Base-by-base conservation (phyloP, 805 yeast genomes). In the Debaryomyces castellii region DNA sequence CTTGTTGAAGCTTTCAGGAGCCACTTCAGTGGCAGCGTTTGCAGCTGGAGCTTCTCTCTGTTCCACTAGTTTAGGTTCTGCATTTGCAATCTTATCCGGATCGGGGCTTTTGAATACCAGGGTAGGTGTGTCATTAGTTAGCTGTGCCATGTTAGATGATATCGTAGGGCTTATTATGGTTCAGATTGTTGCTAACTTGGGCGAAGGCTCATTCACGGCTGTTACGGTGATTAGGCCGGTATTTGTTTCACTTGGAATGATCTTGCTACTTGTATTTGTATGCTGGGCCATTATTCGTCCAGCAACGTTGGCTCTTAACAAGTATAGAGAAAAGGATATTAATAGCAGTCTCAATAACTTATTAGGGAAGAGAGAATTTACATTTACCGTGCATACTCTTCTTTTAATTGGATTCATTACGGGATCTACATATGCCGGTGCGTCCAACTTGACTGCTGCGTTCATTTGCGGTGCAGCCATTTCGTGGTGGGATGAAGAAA, bases 41-140 rank as follows among this genome's bases (percentile, higher is more conserved):
- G 28, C 46, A 7, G 41, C 46, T 5, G 46, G 46, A n/a, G 46
- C 46, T 32, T 44, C 46, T 6, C 25, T 43, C 11, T 37, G 46
- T 23, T 43, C 46, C 23, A 43, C 46, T 18, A 43, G 46, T 18
- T 43, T 43, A 14, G 46, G 46, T 11, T 21, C 46, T 14, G 37
- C 46, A 27, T 39, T 43, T 20, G 28, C 46, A 5, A 24, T 43
- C 5, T 43, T 43, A 39, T 43, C 41, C 4, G 18, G 24, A 6
- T 40, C 51, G 17, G 21, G 40, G 9, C 24, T 44, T 27, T 18
- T 21, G 33, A 24, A 22, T 11, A 43, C 47, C 11, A 18, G 24
- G 12, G 41, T 40, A 4, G 47, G 47, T 14, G 40, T 43, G 18
- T 10, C 40, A 6, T 22, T 44, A n/a, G 22, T 48, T 4, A 30